These are phyloP conservation scores for Eutrema japonicum DNA, from an alignment of 345 rosid species.

Conservation along the genomic window DNA sequence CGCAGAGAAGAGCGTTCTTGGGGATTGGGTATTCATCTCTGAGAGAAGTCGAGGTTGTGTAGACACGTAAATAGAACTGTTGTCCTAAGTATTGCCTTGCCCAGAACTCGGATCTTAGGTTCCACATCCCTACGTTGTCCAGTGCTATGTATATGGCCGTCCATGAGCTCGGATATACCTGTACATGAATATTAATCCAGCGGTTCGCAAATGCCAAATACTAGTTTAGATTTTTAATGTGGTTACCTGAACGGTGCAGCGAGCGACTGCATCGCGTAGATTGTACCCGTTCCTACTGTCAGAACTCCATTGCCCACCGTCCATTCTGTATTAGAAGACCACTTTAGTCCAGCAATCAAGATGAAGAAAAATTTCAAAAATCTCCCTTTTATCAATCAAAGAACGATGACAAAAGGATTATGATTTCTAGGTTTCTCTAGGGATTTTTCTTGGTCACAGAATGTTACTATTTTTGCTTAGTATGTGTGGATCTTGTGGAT, in stretches of 20 bases:
- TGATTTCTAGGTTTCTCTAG: background rate
- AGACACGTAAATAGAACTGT: conserved; percentile 83
- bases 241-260: conserved; percentile 80
- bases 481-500: background rate
- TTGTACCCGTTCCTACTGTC: conserved; percentile 73
- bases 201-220: background rate
- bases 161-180: conserved; percentile 96
- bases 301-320: conserved; percentile 86
- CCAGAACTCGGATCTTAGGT: conserved; percentile 90
- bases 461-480: background rate
- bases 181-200: conserved; percentile 27
- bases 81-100: conserved; percentile 96
- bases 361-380: background rate
- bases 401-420: background rate
- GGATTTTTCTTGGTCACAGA: background rate
- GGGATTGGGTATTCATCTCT: conserved; percentile 94
- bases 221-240: background rate
- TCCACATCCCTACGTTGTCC: conserved; percentile 99
- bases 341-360: background rate
- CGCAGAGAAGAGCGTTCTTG: conserved; percentile 83
- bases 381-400: background rate
- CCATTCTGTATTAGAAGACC: conserved; percentile 67
- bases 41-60: conserved; percentile 70
- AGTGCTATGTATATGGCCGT: conserved; percentile 82
- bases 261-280: conserved; percentile 78